Conservation (phyloP, 2,329 filamentous ascomycete species). For the Teratosphaeria destructans region DNA sequence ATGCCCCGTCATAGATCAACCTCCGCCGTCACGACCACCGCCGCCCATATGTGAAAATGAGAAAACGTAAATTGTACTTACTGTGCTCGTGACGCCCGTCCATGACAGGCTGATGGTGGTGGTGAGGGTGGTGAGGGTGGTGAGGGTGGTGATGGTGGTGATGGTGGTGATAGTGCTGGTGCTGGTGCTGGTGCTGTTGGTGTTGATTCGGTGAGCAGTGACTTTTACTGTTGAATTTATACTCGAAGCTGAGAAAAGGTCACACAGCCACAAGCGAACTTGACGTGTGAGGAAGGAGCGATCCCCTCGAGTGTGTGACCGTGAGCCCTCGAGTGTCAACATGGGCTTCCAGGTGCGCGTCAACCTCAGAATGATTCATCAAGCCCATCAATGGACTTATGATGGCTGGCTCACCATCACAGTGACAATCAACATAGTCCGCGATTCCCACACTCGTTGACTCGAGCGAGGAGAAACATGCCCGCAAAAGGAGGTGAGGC, state of each 20-base stretch:
- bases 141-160: background rate
- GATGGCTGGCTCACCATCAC: background rate
- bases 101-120: background rate
- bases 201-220: background rate
- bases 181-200: background rate
- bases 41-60: background rate
- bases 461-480: background rate
- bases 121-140: background rate
- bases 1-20: background rate
- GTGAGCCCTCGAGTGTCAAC: background rate
- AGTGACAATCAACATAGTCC: background rate
- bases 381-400: background rate
- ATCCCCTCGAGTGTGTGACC: background rate
- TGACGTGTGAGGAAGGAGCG: background rate
- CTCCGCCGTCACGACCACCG: background rate
- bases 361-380: background rate
- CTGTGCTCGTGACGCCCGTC: background rate
- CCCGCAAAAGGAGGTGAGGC: background rate
- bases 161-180: background rate
- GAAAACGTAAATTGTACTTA: background rate
- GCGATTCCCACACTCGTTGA: background rate
- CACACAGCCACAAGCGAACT: background rate
- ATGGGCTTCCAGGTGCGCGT: background rate
- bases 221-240: no score
- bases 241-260: no score